phyloP scores from a whole-genome alignment of 2,329 filamentous ascomycete species.

The Colletotrichum sp. region DNA sequence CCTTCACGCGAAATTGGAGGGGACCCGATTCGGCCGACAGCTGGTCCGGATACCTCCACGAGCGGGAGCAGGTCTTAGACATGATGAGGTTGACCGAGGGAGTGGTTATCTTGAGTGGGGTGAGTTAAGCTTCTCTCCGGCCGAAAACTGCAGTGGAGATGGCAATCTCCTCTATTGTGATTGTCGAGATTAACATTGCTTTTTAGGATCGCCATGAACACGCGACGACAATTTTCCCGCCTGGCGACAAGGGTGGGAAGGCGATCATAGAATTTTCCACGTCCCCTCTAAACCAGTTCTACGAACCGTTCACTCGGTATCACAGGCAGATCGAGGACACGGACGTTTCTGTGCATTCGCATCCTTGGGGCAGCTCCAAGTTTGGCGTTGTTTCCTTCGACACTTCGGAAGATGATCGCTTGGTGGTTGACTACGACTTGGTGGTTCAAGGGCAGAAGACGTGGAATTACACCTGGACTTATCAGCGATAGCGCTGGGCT shows the following conservation, averaged over 20 bases:
- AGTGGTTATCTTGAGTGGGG: conserved; percentile 68
- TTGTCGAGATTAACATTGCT: background rate
- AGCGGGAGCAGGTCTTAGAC: conserved; percentile 65
- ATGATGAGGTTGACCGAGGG: conserved; percentile 70
- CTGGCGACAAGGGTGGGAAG: conserved; percentile 40
- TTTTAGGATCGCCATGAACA: conserved; percentile 66
- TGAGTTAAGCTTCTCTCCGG: background rate
- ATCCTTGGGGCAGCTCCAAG: conserved; percentile 13
- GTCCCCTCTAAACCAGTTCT: conserved; percentile 72
- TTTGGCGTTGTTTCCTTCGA: background rate
- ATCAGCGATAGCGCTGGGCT: background rate
- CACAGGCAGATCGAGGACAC: conserved; percentile 60
- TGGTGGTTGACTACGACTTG: conserved; percentile 3
- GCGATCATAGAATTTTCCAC: conserved; percentile 70
- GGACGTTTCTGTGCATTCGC: conserved; percentile 7
- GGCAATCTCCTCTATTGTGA: background rate
- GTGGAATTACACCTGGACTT: conserved; percentile 8
- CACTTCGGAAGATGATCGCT: background rate
- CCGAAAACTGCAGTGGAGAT: background rate
- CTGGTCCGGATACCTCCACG: conserved; percentile 70
- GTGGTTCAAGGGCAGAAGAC: background rate
- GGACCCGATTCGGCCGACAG: conserved; percentile 61
- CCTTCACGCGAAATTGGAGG: conserved; percentile 76
- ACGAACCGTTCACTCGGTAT: conserved; percentile 63
- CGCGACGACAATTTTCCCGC: conserved; percentile 55